Evolutionary conservation across 2,329 filamentous ascomycete genomes (phyloP), one percentile per base, ranked within the genome.

Genomic region (Phymatotrichopsis omnivora): DNA sequence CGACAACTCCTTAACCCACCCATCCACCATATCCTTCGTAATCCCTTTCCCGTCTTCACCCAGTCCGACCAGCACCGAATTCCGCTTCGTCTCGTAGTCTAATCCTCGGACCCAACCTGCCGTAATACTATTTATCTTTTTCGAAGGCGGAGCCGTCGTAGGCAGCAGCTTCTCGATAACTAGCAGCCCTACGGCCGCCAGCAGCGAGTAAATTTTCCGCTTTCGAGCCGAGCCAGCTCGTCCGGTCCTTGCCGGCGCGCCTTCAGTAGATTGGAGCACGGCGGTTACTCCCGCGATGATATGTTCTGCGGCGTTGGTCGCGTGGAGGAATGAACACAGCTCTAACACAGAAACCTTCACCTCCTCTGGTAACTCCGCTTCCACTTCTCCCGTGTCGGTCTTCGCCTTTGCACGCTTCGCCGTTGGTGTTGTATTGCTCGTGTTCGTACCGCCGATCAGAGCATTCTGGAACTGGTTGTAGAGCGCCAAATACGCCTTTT

Each of bases 401-500:
- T n/a, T n/a, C n/a, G n/a, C n/a, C n/a, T n/a, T n/a, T n/a, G n/a
- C n/a, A n/a, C n/a, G n/a, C n/a, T n/a, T n/a, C 11, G 16, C 16
- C 20, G 35, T 8, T 27, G 39, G 29, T 14, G 45, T 43, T 7
- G 39, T 19, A 14, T 40, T 38, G 30, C 40, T 31, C 17, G 40
- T 14, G 5, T 41, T 39, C 2, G 29, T 14, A 10, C 24, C 27
- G 39, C 30, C 24, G 16, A 17, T 32, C 4, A 96, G 68, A 30
- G 80, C 78, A 44, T 75, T 76, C 56, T 89, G 80, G 49, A 96
- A 75, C 61, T 89, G 86, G 24, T 68, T 68, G 62, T 87, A 91
- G 28, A 96, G 70, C 47, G 85, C 84, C 58, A 82, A 83, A 68
- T 96, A 96, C 41, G 85, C 73, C 44, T 77, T 74, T 1, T 85